Evolutionary conservation across 106 monocot genomes (phyloP).

Genomic region (Dioscorea dumetorum): DNA sequence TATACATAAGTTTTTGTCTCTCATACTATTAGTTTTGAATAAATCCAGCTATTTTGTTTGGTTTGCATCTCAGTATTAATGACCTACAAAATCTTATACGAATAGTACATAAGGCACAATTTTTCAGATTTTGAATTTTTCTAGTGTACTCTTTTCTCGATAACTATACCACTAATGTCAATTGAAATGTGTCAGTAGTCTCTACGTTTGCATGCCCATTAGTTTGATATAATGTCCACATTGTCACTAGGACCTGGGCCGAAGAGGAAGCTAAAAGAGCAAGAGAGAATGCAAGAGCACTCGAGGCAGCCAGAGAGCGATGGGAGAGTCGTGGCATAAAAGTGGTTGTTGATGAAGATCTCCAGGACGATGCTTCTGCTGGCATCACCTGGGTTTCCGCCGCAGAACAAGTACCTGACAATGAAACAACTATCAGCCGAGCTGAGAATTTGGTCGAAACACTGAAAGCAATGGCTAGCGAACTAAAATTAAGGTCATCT

Average conservation of each 20-base stretch:
- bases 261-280: slow-evolving; percentile 93
- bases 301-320: slow-evolving; percentile 74
- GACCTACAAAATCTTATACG: too few relatives aligned
- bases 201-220: too few relatives aligned
- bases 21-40: too few relatives aligned
- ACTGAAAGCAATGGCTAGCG: slow-evolving; percentile 48
- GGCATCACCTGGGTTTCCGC: slow-evolving; percentile 64
- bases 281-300: slow-evolving; percentile 76
- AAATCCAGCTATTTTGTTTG: too few relatives aligned
- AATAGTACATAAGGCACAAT: too few relatives aligned
- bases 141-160: too few relatives aligned
- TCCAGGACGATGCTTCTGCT: slow-evolving; percentile 62
- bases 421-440: slow-evolving; percentile 28
- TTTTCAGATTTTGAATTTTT: too few relatives aligned
- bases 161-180: too few relatives aligned
- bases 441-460: slow-evolving; percentile 47
- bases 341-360: slow-evolving; percentile 76
- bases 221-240: neutral
- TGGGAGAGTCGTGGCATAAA: slow-evolving; percentile 89
- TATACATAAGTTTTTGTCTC: too few relatives aligned
- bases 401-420: slow-evolving; percentile 30
- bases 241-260: slow-evolving; percentile 70
- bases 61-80: too few relatives aligned
- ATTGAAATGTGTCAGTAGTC: too few relatives aligned
- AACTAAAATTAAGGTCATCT: slow-evolving; percentile 42